phyloP scores from a whole-genome alignment of 352 stramenopile species.

The Pythium insidiosum region DNA sequence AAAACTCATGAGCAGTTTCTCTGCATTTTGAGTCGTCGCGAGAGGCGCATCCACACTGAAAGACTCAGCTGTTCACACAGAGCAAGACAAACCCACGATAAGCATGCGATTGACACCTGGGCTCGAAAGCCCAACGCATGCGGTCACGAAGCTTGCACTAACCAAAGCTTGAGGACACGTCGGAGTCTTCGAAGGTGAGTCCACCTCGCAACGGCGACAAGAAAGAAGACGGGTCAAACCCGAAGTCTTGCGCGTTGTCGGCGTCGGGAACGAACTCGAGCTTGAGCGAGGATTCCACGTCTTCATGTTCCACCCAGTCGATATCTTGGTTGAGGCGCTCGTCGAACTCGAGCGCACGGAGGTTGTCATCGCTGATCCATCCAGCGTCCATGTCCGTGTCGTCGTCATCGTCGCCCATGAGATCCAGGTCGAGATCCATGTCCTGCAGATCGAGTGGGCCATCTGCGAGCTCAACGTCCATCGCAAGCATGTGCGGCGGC shows the following conservation, averaged over 20 bases:
- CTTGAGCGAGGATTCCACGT: constrained; percentile 47
- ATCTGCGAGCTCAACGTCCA: constrained; percentile 6
- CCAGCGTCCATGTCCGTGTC: constrained; percentile 34
- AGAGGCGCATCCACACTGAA: constrained; percentile 27
- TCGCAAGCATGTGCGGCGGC: background rate
- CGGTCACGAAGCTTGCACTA: constrained; percentile 33
- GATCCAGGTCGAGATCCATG: constrained; percentile 7
- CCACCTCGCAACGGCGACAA: constrained; percentile 39
- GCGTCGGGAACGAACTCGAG: constrained; percentile 44
- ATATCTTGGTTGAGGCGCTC: constrained; percentile 74
- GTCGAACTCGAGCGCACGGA: constrained; percentile 67
- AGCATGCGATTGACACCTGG: constrained; percentile 7
- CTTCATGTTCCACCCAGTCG: constrained; percentile 71
- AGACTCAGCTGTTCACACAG: constrained; percentile 38
- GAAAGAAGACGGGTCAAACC: constrained; percentile 43
- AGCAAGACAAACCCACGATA: constrained; percentile 10
- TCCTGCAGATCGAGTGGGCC: constrained; percentile 1
- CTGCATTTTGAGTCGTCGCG: constrained; percentile 30
- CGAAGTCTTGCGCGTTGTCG: constrained; percentile 55
- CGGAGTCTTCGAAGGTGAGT: constrained; percentile 39
- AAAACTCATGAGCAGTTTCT: constrained; percentile 85
- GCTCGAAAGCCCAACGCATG: too few relatives aligned
- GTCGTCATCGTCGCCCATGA: constrained; percentile 6
- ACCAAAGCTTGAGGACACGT: constrained; percentile 66
- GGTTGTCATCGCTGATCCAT: constrained; percentile 78